Evolutionary conservation across 441 rosid species (phyloP).

Genomic region (Populus hybrid): DNA sequence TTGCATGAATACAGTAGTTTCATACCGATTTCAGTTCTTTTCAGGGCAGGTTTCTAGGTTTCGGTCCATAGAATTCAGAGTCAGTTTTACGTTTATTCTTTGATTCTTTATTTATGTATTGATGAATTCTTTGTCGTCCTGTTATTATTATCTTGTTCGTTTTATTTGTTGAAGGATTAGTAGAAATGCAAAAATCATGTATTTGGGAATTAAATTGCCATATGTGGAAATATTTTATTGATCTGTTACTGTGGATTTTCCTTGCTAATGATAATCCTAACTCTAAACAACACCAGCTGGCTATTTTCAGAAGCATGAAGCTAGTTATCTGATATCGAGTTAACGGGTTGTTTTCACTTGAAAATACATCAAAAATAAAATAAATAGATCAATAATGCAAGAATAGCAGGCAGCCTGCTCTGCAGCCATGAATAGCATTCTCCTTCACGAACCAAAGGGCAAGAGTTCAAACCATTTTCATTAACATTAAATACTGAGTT

Average conservation of each 20-base stretch:
- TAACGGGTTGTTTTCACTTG: no score
- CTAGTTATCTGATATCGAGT: no score
- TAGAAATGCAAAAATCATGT: conserved; percentile 16
- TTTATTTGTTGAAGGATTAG: conserved; percentile 11
- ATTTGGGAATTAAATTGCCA: conserved; percentile 20
- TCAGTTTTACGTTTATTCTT: conserved; percentile 41
- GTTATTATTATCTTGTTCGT: conserved; percentile 10
- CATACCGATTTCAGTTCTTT: conserved; percentile 33
- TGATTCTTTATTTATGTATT: conserved; percentile 48
- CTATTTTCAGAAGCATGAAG: not conserved
- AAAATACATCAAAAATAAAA: no score
- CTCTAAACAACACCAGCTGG: no score
- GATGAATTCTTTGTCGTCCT: conserved; percentile 9
- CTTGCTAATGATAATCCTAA: not conserved
- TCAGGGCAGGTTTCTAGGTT: conserved; percentile 20
- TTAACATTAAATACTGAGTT: no score
- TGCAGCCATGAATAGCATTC: no score
- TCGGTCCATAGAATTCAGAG: conserved; percentile 23
- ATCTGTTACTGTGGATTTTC: not conserved
- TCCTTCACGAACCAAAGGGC: no score
- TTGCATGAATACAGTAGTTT: conserved; percentile 25
- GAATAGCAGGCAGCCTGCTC: no score
- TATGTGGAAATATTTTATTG: conserved; percentile 16
- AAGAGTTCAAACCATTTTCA: no score
- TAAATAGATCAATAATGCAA: no score